Evolutionary conservation across 805 yeast species (phyloP), one percentile per base, ranked within the genome.

Genomic region (Saturnispora ahearnii): DNA sequence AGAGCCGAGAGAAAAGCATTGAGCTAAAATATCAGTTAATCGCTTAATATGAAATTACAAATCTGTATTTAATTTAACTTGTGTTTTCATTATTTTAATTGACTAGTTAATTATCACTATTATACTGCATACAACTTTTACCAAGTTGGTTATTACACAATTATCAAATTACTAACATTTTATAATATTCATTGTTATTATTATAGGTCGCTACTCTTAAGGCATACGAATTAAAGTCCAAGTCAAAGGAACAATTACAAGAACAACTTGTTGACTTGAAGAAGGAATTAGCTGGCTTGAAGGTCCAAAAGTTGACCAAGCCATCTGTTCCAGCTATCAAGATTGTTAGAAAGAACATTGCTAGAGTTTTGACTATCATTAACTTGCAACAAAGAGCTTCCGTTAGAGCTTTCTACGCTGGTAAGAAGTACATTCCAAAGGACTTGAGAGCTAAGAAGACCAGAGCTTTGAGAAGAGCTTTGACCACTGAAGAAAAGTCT

Each of bases 401-500:
- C 65, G 96, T 88, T 72, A 87, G 87, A 77, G 93, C 84, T 71
- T 84, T 87, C 81, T 90, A 90, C 91, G 81, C 81, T 63, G 93
- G 89, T 73, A 84, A 87, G 84, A 90, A 88, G 78, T 86, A 82
- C 84, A 79, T 81, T 74, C 98, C 99, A 81, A 90, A 91, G 81
- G 97, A 90, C 74, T 82, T 93, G 78, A 91, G 98, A 81, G 96
- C 89, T 67, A 93, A 93, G 91, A 87, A 93, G 86, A 93, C 99
- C 77, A 91, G 98, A 84, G 98, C 99, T 74, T 77, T 91, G 77
- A 91, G 99, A 87, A 87, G 98, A 82, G 81, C 83, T 71, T 81
- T 93, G 71, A 82, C 97, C 74, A 79, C 84, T 70, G 73, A 74
- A 74, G 96, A 93, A 79, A 83, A 87, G 72, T 69, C 79, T 66